Conservation (phyloP, 306 rosid genomes). For the Dalbergia cultrata region DNA sequence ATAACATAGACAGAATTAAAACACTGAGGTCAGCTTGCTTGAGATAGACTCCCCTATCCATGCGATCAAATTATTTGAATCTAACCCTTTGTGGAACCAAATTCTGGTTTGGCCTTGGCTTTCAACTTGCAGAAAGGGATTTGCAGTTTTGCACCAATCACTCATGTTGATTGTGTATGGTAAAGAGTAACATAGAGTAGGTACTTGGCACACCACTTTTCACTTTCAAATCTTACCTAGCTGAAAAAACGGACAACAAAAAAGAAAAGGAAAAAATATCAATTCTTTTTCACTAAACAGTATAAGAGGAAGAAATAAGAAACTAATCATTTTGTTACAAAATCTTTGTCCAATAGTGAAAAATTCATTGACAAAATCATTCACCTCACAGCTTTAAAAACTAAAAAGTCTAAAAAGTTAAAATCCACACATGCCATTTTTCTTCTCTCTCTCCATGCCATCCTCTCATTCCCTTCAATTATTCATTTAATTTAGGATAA, state of each 20-base stretch:
- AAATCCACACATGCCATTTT: conserved; percentile 29
- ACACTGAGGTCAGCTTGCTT: conserved; percentile 49
- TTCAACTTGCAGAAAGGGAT: conserved; percentile 54
- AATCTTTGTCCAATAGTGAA: conserved; percentile 48
- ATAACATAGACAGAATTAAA: conserved; percentile 45
- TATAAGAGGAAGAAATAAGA: neutral
- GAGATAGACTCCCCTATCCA: conserved; percentile 43
- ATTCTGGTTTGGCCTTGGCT: conserved; percentile 51
- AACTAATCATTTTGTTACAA: conserved; percentile 46
- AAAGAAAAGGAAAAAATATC: neutral
- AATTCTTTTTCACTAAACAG: neutral
- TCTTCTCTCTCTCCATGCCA: conserved; percentile 36
- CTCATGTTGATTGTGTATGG: conserved; percentile 52
- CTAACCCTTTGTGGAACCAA: conserved; percentile 52
- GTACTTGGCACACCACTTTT: conserved; percentile 56
- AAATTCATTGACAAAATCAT: conserved; percentile 47
- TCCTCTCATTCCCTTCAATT: neutral
- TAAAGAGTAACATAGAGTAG: conserved; percentile 59
- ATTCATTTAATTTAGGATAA: neutral
- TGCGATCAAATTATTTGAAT: conserved; percentile 56
- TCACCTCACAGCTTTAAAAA: conserved; percentile 40
- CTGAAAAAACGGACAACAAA: neutral
- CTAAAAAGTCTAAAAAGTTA: conserved; percentile 23
- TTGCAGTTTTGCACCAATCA: conserved; percentile 54
- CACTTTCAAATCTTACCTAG: conserved; percentile 56